A percentile compares a stretch with the other conserved stretches of the same genome.
Evolutionary conservation across 805 yeast species (phyloP).

Genomic region (Metschnikowia cubensis): DNA sequence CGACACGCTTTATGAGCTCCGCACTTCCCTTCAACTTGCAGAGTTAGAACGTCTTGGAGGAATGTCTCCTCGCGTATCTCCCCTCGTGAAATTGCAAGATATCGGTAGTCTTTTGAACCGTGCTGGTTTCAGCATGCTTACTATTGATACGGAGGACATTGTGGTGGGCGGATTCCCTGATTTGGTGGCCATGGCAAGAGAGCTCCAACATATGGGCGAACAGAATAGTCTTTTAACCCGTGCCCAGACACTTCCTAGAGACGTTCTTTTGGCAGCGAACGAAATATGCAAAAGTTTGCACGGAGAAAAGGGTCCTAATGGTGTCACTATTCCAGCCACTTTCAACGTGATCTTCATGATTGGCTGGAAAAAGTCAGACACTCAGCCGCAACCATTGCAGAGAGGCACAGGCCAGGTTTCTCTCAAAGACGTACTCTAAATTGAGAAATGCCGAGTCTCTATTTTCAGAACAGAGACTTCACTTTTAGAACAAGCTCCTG

Average conservation of each 20-base stretch:
- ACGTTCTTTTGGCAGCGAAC: slow-evolving; percentile 68
- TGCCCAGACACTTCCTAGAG: slow-evolving; percentile 42
- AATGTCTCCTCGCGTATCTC: slow-evolving; percentile 75
- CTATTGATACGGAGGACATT: slow-evolving; percentile 81
- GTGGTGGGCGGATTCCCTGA: slow-evolving; percentile 74
- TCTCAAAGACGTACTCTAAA: slow-evolving; percentile 55
- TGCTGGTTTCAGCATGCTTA: slow-evolving; percentile 75
- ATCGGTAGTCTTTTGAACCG: slow-evolving; percentile 67
- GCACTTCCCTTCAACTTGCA: slow-evolving; percentile 77
- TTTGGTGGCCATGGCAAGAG: slow-evolving; percentile 60
- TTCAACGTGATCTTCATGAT: slow-evolving; percentile 77
- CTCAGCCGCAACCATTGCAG: slow-evolving; percentile 67
- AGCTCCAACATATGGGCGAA: slow-evolving; percentile 81
- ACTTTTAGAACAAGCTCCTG: neutral
- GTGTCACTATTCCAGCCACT: slow-evolving; percentile 68
- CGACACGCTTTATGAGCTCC: slow-evolving; percentile 76
- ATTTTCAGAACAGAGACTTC: neutral
- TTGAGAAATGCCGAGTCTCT: neutral
- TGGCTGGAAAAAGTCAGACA: slow-evolving; percentile 78
- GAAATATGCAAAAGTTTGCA: slow-evolving; percentile 70
- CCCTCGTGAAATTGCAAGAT: slow-evolving; percentile 74
- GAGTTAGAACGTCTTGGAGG: slow-evolving; percentile 80
- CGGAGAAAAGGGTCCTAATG: slow-evolving; percentile 53
- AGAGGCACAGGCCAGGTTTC: slow-evolving; percentile 70
- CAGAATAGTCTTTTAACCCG: slow-evolving; percentile 63